Conservation (phyloP, 1,284 basidiomycete species). For the Wallemia hederae region DNA sequence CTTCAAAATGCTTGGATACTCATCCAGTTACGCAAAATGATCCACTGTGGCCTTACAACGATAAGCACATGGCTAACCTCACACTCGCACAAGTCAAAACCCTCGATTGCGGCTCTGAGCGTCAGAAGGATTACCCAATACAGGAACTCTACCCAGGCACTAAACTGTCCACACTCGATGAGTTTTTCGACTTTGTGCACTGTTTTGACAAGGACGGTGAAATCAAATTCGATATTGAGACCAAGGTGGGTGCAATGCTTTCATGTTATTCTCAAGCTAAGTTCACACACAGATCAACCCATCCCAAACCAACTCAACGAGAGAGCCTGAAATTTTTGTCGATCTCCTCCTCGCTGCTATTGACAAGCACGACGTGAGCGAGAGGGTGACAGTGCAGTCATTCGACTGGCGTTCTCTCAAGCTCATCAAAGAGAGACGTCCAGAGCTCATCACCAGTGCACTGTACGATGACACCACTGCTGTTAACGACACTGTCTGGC, state of each 20-base stretch:
- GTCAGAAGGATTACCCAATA: constrained; percentile 5
- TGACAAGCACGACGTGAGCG: constrained; percentile 3
- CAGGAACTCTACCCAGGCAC: constrained; percentile 4
- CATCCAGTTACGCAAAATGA: constrained; percentile 1
- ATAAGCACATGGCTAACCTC: constrained; percentile 8
- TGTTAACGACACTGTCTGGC: constrained; percentile 5
- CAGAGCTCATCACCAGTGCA: constrained; percentile 5
- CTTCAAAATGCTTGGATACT: constrained; percentile 5
- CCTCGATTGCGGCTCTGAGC: constrained; percentile 5
- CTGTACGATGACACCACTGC: constrained; percentile 7
- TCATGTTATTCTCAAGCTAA: not conserved
- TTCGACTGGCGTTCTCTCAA: constrained; percentile 8
- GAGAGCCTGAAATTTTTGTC: constrained; percentile 6
- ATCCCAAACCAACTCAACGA: constrained; percentile 4
- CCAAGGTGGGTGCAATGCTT: not conserved
- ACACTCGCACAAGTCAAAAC: constrained; percentile 5
- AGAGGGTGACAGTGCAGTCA: constrained; percentile 6
- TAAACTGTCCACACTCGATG: constrained; percentile 6
- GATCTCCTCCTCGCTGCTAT: constrained; percentile 4
- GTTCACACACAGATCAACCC: constrained; percentile 6
- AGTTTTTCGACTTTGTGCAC: constrained; percentile 6
- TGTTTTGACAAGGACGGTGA: not conserved
- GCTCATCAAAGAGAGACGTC: constrained; percentile 4
- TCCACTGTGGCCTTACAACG: constrained; percentile 6
- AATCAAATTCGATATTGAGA: constrained; percentile 7